phyloP scores from a whole-genome alignment of 352 stramenopile genomes.

The Phytophthora nicotianae region DNA sequence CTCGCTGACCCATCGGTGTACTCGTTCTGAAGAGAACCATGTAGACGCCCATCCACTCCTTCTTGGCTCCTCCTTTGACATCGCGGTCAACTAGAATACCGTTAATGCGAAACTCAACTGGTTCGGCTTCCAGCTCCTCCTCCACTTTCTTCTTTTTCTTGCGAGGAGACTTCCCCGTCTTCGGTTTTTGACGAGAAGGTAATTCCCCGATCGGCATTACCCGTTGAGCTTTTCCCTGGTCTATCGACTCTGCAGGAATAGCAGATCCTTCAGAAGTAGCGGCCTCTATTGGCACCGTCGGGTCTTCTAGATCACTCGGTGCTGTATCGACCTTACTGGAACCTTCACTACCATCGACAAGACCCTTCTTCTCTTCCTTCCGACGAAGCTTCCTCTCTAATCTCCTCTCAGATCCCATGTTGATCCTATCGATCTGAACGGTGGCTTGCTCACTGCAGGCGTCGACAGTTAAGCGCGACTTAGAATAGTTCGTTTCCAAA shows the following conservation, averaged over 20 bases:
- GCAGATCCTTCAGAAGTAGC: not conserved
- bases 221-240: constrained; percentile 22
- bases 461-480: not conserved
- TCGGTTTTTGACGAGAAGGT: constrained; percentile 29
- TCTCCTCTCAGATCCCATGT: constrained; percentile 33
- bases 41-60: constrained; percentile 73
- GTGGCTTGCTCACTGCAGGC: not conserved
- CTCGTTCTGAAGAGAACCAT: constrained; percentile 77
- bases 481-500: not conserved
- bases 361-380: constrained; percentile 39
- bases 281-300: constrained; percentile 8
- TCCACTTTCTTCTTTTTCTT: constrained; percentile 38
- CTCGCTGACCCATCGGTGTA: constrained; percentile 65
- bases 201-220: constrained; percentile 33
- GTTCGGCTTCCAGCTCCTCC: constrained; percentile 26
- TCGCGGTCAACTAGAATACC: constrained; percentile 75
- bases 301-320: constrained; percentile 20
- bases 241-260: not conserved
- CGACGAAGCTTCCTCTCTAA: constrained; percentile 34
- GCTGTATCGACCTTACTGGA: constrained; percentile 27
- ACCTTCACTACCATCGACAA: constrained; percentile 22
- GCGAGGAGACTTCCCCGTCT: constrained; percentile 23
- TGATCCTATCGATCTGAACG: not conserved
- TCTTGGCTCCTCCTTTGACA: constrained; percentile 61
- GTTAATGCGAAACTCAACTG: constrained; percentile 62